Base-by-base conservation (phyloP, 2,329 filamentous ascomycete species). In the Aspergillus spinulosporus region DNA sequence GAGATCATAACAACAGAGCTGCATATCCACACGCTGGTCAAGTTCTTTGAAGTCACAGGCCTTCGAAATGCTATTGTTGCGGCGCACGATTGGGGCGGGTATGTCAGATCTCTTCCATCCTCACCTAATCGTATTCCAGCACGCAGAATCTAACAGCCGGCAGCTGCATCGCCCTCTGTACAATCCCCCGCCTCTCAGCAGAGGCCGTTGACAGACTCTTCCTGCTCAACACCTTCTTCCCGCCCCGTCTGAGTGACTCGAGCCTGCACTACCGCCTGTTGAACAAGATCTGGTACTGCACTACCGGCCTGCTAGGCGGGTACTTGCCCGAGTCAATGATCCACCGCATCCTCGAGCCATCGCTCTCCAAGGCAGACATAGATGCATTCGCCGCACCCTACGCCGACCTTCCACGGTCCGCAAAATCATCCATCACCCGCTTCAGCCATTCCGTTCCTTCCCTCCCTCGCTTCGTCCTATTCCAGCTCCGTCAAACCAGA, bases 11-110 rank as follows among this genome's bases (percentile, higher is more conserved):
- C 31, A 3, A 28, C 44, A 2, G 50, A 52, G 32, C 32, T 52
- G 32, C 50, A 52, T 34, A 31, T 52, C n/a, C 32, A 15, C 15
- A 52, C 50, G 2, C 8, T 52, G 11, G 15, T 45, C 2, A 32
- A 29, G 21, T 52, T 52, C 42, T 52, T 52, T n/a, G 42, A 52
- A 5, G 40, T 29, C 1, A 31, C 40, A 4, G 12, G 28, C 8
- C 8, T 5, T 9, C 14, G 29, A 3, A 40, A 40, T 5, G n/a
- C 36, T 5, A 39, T 52, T 4, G 26, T 52, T 26, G 50, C 50
- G 4, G 50, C 50, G 1, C 50, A 52, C 4, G 42, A 52, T 4
- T 52, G 50, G 50, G 50, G 50, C 31, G 50, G 50, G 50, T 52
- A 52, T 8, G 50, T 29, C 12, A 9, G 21, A 21, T 21, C 21